Evolutionary conservation across 345 rosid genomes (phyloP).

Genomic region (Excoecaria agallocha): DNA sequence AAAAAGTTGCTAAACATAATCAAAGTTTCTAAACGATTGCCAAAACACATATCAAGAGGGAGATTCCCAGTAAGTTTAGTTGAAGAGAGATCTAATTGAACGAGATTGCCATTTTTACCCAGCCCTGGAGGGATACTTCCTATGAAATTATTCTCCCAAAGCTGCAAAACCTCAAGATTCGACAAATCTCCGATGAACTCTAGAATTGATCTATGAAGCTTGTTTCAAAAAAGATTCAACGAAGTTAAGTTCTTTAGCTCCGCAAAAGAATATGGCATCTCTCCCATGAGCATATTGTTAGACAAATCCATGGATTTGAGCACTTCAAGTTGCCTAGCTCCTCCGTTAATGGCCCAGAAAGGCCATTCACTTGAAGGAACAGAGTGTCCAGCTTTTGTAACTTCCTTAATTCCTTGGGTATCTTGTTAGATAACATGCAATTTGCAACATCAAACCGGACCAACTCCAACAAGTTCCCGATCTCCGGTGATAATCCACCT

Average conservation of each 20-base stretch:
- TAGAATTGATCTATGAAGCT: constrained; percentile 74
- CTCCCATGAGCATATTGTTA: constrained; percentile 72
- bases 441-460: constrained; percentile 67
- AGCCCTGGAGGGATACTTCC: constrained; percentile 61
- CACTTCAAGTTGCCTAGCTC: constrained; percentile 64
- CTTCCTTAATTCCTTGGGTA: constrained; percentile 62
- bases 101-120: constrained; percentile 62
- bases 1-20: constrained; percentile 71
- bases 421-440: constrained; percentile 59
- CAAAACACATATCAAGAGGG: constrained; percentile 69
- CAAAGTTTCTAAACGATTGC: constrained; percentile 61
- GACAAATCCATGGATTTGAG: constrained; percentile 85
- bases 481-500: constrained; percentile 65
- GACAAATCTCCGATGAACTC: constrained; percentile 75
- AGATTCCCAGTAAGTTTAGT: constrained; percentile 73
- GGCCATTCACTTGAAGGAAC: constrained; percentile 76
- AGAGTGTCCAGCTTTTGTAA: constrained; percentile 74
- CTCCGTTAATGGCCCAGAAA: constrained; percentile 56
- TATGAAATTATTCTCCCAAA: constrained; percentile 91
- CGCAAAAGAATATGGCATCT: constrained; percentile 60
- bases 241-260: constrained; percentile 66
- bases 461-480: constrained; percentile 66
- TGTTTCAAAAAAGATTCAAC: constrained; percentile 76
- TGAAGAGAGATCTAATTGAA: constrained; percentile 66
- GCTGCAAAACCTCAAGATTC: constrained; percentile 70